These are phyloP conservation scores for Raphanus hybrid DNA, from an alignment of 441 rosid species.

Conservation along the genomic window DNA sequence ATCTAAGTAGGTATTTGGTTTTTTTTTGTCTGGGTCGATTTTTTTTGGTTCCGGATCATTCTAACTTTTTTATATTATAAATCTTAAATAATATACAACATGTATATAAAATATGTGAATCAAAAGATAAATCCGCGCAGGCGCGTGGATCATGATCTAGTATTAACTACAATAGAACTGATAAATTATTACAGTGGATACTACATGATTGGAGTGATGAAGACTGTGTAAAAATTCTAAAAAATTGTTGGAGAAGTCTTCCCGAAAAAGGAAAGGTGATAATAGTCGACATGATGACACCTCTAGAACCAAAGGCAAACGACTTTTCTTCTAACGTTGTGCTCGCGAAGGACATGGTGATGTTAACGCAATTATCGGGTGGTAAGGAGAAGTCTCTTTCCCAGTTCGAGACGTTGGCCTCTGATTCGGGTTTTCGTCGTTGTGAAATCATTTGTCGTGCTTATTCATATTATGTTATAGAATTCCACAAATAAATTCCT, in stretches of 20 bases:
- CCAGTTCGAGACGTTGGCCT: not conserved
- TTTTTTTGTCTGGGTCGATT: too few species aligned
- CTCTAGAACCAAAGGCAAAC: not conserved
- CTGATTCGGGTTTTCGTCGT: not conserved
- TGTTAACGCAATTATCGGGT: conserved; percentile 7
- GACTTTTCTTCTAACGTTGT: conserved; percentile 5
- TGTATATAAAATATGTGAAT: too few species aligned
- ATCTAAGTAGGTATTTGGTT: too few species aligned
- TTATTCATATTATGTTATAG: not conserved
- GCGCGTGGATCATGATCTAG: too few species aligned
- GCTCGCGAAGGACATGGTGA: not conserved
- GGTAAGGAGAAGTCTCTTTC: conserved; percentile 4
- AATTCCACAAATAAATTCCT: not conserved
- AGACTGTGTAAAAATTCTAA: conserved; percentile 7
- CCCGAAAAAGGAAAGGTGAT: not conserved
- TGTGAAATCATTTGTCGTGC: conserved; percentile 1
- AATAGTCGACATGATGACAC: not conserved
- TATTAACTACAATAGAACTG: not conserved
- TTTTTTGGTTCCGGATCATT: too few species aligned
- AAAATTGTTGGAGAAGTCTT: conserved; percentile 15
- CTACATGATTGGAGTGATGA: conserved; percentile 10
- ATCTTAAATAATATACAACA: too few species aligned
- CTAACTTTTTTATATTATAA: too few species aligned
- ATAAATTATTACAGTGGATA: conserved; percentile 4
- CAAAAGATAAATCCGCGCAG: too few species aligned